Conservation (phyloP, 116 monocot genomes). For the Cymodocea nodosa region DNA sequence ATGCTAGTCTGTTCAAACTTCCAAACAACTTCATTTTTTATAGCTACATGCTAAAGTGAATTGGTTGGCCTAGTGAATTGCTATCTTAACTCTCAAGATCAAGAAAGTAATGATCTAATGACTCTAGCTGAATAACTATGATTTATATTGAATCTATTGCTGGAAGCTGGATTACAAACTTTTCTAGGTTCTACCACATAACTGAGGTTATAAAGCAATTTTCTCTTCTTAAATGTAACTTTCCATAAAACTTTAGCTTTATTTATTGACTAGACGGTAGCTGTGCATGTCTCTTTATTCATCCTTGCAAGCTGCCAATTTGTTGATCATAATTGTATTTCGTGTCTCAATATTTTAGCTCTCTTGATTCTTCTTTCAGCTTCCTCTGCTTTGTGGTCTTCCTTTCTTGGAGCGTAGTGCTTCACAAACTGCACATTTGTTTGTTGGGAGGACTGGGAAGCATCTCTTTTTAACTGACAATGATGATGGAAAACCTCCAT, state of each 20-base stretch:
- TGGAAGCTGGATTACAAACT: too few species aligned
- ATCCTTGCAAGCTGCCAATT: not conserved
- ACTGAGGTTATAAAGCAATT: too few species aligned
- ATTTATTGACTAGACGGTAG: too few species aligned
- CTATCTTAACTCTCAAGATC: too few species aligned
- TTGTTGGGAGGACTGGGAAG: slow-evolving; percentile 81
- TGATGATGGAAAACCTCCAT: slow-evolving; percentile 70
- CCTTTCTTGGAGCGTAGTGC: slow-evolving; percentile 77
- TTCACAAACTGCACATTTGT: slow-evolving; percentile 62
- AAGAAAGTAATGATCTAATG: too few species aligned
- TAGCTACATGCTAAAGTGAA: not conserved
- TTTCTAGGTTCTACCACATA: too few species aligned
- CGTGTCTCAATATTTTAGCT: not conserved
- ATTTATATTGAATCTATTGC: too few species aligned
- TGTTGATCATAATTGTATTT: not conserved
- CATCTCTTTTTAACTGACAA: slow-evolving; percentile 86
- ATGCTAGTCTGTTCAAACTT: too few species aligned
- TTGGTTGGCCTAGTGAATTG: not conserved
- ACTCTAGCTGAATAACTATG: too few species aligned
- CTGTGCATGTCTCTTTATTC: too few species aligned
- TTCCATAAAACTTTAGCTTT: too few species aligned
- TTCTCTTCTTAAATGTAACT: too few species aligned
- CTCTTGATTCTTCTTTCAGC: slow-evolving; percentile 20
- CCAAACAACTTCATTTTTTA: not conserved
- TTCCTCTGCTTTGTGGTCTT: slow-evolving; percentile 83